Percentiles rank a stretch among this genome's conserved stretches.
These are phyloP conservation scores for Pseudocohnilembus persalinus DNA, from an alignment of 169 alveolate genomes.

Conservation along the genomic window DNA sequence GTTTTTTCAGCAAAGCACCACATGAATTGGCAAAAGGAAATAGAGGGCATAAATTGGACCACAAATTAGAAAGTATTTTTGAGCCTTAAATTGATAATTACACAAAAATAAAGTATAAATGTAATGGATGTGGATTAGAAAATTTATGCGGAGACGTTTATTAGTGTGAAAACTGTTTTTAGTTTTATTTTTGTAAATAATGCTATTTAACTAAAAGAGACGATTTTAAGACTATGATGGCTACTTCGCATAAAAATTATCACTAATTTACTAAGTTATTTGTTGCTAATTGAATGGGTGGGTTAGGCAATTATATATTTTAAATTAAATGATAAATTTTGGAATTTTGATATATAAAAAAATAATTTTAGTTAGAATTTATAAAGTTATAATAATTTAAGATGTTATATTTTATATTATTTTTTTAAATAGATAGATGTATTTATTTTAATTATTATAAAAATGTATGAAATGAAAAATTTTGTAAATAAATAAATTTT, in stretches of 20 bases:
- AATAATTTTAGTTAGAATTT: too few relatives aligned
- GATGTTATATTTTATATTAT: too few relatives aligned
- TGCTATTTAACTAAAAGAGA: conserved; percentile 48
- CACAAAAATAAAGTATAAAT: conserved; percentile 44
- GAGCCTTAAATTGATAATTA: conserved; percentile 30
- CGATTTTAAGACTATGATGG: conserved; percentile 45
- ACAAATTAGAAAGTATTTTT: conserved; percentile 50
- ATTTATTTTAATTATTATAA: too few relatives aligned
- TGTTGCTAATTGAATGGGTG: too few relatives aligned
- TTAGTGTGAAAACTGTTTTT: conserved; percentile 60
- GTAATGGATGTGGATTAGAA: conserved; percentile 60
- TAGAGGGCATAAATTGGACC: conserved; percentile 56
- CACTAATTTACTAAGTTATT: conserved; percentile 18
- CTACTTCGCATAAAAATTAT: conserved; percentile 47
- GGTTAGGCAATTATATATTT: too few relatives aligned
- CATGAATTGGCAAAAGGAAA: conserved; percentile 26
- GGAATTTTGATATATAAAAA: too few relatives aligned
- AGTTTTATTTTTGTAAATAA: conserved; percentile 53
- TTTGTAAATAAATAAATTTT: too few relatives aligned
- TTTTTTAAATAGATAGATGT: too few relatives aligned
- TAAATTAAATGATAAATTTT: too few relatives aligned
- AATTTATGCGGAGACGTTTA: conserved; percentile 43
- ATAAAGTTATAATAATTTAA: too few relatives aligned
- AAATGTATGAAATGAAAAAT: too few relatives aligned
- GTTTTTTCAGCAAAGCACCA: conserved; percentile 50